These are phyloP conservation scores for Mycena belliarum DNA, from an alignment of 768 basidiomycete species.

Conservation along the genomic window DNA sequence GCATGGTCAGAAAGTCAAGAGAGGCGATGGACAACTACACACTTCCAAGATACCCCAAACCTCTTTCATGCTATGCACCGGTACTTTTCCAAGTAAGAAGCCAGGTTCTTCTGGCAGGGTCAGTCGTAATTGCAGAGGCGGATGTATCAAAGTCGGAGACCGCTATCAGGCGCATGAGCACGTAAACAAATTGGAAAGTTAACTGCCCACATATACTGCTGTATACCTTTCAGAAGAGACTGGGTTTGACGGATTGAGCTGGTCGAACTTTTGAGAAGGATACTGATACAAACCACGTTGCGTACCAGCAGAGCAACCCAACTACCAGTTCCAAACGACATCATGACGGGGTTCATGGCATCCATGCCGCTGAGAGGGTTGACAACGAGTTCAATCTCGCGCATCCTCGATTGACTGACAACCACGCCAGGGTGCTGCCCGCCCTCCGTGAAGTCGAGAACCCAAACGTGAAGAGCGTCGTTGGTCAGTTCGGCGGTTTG, in stretches of 20 bases:
- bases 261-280: constrained; percentile 33
- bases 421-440: constrained; percentile 59
- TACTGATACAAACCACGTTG: constrained; percentile 4
- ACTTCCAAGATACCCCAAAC: constrained; percentile 79
- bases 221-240: constrained; percentile 66
- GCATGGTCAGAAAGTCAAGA: not conserved
- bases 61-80: constrained; percentile 71
- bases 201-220: constrained; percentile 58
- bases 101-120: constrained; percentile 75
- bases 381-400: constrained; percentile 67
- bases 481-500: constrained; percentile 35
- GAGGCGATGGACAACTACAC: constrained; percentile 10
- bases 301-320: constrained; percentile 70
- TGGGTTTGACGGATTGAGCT: constrained; percentile 56
- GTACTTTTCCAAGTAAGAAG: constrained; percentile 68
- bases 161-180: constrained; percentile 38
- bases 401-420: constrained; percentile 72
- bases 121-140: constrained; percentile 67
- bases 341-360: constrained; percentile 40
- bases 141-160: constrained; percentile 67
- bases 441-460: constrained; percentile 69
- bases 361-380: constrained; percentile 55
- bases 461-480: constrained; percentile 50
- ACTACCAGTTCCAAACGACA: constrained; percentile 51
- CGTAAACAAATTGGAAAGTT: not conserved